A percentile compares a stretch with the other conserved stretches of the same genome.
Conservation (phyloP, 2,329 filamentous ascomycete genomes). For the Westerdykella aurantiaca region DNA sequence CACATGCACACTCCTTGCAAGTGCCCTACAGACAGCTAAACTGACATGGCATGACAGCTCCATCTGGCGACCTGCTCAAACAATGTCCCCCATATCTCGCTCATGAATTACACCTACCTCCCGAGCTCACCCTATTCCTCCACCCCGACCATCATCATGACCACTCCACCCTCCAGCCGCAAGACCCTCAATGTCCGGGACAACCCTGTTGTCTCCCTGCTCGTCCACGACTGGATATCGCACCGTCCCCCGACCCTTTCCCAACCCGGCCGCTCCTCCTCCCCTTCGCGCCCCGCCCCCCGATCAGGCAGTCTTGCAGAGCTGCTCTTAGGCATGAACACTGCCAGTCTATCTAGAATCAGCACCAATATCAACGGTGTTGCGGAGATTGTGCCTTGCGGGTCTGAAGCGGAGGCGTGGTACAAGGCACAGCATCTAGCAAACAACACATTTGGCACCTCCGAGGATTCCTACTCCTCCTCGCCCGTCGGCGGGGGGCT, state of each 20-base stretch:
- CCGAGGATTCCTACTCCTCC: conserved; percentile 23
- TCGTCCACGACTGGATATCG: conserved; percentile 98
- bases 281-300: conserved; percentile 49
- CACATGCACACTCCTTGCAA: neutral
- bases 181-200: conserved; percentile 75
- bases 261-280: conserved; percentile 49
- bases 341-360: conserved; percentile 78
- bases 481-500: conserved; percentile 33
- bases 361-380: conserved; percentile 90
- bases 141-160: conserved; percentile 73
- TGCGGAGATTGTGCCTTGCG: conserved; percentile 65
- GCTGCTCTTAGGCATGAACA: conserved; percentile 86
- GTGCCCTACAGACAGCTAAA: neutral
- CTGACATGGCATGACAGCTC: conserved; percentile 52
- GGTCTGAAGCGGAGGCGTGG: conserved; percentile 76
- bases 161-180: conserved; percentile 71
- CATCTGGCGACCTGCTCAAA: conserved; percentile 87
- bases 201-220: conserved; percentile 82
- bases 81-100: conserved; percentile 81
- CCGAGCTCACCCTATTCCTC: conserved; percentile 63
- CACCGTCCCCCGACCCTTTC: conserved; percentile 75
- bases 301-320: conserved; percentile 68
- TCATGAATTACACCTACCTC: conserved; percentile 99
- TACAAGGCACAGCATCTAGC: conserved; percentile 78
- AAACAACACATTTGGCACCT: conserved; percentile 75